Evolutionary conservation across 768 basidiomycete species (phyloP).

Genomic region (Leucocoprinus birnbaumii): DNA sequence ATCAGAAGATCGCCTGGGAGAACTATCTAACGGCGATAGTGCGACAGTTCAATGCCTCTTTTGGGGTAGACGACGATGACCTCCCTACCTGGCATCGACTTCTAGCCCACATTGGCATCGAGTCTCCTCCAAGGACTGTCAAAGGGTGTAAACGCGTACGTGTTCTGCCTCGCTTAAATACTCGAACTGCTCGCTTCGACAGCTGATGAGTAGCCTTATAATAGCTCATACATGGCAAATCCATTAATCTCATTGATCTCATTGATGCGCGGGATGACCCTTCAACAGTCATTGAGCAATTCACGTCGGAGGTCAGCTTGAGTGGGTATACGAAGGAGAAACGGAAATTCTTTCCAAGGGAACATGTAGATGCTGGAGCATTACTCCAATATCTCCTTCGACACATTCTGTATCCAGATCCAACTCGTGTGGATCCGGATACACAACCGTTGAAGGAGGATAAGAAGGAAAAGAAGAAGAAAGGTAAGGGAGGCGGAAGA

Average conservation of each 20-base stretch:
- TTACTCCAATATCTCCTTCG: conserved; percentile 16
- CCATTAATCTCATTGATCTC: conserved; percentile 17
- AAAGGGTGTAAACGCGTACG: neutral
- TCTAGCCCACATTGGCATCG: neutral
- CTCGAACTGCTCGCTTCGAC: neutral
- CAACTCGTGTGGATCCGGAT: no score
- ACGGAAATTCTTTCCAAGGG: conserved; percentile 12
- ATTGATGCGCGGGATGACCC: conserved; percentile 8
- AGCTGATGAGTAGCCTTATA: neutral
- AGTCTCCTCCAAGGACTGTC: neutral
- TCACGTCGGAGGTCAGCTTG: conserved; percentile 11
- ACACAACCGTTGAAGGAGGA: no score
- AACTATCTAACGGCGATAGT: neutral
- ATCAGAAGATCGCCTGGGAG: neutral
- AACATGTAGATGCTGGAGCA: conserved; percentile 11
- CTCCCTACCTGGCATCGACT: neutral
- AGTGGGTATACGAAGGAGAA: conserved; percentile 8
- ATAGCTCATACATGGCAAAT: neutral
- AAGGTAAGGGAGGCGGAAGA: no score
- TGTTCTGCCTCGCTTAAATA: no score
- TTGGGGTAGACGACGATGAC: conserved; percentile 1
- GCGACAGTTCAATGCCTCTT: conserved; percentile 1
- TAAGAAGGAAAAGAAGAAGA: no score
- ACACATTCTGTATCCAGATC: conserved; percentile 7
- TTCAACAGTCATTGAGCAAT: neutral